Conservation (phyloP, 225 moss, liverwort and hornwort species). For the Bryum argenteum region DNA sequence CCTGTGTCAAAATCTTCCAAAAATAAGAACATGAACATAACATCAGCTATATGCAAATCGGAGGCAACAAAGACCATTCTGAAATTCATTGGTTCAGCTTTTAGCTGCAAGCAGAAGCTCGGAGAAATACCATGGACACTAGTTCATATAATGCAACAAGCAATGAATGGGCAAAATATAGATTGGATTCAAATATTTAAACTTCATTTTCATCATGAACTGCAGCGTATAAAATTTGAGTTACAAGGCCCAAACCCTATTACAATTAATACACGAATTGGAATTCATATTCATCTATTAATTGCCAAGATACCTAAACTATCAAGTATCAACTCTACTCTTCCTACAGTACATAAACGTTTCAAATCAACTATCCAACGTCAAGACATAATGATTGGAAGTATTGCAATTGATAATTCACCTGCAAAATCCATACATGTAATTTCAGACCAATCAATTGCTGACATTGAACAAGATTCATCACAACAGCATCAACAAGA, state of each 20-base stretch:
- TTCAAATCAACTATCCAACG: no score
- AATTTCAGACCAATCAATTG: no score
- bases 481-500: no score
- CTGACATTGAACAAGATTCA: no score
- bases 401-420: no score
- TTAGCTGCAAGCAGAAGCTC: background rate
- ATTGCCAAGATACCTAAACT: background rate
- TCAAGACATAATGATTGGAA: no score
- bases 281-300: background rate
- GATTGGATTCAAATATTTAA: background rate
- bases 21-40: background rate
- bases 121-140: background rate
- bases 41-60: background rate
- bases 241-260: no score
- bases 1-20: background rate
- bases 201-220: background rate
- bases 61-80: background rate
- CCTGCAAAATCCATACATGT: no score
- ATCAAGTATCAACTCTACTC: background rate
- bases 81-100: background rate
- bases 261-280: background rate
- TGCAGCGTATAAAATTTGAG: background rate
- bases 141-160: background rate
- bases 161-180: background rate
- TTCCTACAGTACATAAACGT: no score